Percentiles rank a stretch among this genome's conserved stretches.
Conservation (phyloP, 371 early-diverging fungal genomes). For the Synchytrium microbalum region DNA sequence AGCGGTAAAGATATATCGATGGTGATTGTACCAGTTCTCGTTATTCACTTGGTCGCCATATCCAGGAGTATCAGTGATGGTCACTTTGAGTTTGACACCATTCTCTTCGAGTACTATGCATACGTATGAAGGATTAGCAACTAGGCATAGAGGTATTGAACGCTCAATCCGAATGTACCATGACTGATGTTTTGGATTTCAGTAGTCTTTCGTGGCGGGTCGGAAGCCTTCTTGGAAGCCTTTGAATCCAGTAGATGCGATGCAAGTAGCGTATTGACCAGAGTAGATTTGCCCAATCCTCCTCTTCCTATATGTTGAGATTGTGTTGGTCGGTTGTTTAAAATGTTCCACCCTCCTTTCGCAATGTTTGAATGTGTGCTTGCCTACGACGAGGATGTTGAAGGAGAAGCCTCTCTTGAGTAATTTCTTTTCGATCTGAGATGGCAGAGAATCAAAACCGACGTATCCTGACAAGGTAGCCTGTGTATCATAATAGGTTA, state of each 20-base stretch:
- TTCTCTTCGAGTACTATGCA: slow-evolving; percentile 80
- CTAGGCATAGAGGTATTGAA: too few species aligned
- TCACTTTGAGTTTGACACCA: slow-evolving; percentile 82
- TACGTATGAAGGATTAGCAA: too few species aligned
- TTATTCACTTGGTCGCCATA: slow-evolving; percentile 88
- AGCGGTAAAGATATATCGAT: background rate
- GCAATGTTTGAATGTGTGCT: too few species aligned
- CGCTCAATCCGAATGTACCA: too few species aligned
- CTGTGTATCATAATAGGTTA: background rate
- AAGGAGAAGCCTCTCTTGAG: slow-evolving; percentile 91
- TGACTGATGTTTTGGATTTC: slow-evolving; percentile 51
- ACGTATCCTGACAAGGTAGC: slow-evolving; percentile 60
- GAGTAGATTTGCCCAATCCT: slow-evolving; percentile 81
- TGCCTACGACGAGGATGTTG: slow-evolving; percentile 91
- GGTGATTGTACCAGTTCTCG: slow-evolving; percentile 48
- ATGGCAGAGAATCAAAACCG: slow-evolving; percentile 90
- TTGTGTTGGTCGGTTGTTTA: background rate
- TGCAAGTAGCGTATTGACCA: slow-evolving; percentile 82
- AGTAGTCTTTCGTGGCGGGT: slow-evolving; percentile 45
- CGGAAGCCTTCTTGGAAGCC: slow-evolving; percentile 24
- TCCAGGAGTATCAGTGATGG: slow-evolving; percentile 81
- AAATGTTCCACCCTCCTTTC: too few species aligned
- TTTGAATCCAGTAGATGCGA: slow-evolving; percentile 80
- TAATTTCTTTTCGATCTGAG: slow-evolving; percentile 87
- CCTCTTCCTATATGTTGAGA: slow-evolving; percentile 37